These are phyloP conservation scores for Chrysopogon serrulatus DNA, from an alignment of 176 grass and related monocot species.

Conservation along the genomic window DNA sequence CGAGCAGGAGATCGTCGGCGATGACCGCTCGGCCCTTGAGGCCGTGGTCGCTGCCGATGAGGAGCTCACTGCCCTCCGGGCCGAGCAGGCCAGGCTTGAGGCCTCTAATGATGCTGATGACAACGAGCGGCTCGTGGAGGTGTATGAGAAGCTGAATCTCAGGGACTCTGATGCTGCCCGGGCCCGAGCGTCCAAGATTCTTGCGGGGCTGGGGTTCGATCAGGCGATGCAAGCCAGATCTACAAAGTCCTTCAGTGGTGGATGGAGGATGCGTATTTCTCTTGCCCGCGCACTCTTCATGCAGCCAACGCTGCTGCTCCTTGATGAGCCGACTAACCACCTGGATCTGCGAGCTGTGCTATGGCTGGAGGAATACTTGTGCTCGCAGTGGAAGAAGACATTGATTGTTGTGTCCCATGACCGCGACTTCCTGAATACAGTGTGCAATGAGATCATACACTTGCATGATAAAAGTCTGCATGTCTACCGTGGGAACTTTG, in stretches of 20 bases:
- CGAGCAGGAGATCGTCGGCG: slow-evolving; percentile 88
- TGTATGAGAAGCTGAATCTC: slow-evolving; percentile 86
- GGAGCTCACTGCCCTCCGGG: slow-evolving; percentile 74
- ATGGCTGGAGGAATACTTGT: slow-evolving; percentile 93
- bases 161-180: slow-evolving; percentile 68
- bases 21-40: slow-evolving; percentile 60
- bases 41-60: slow-evolving; percentile 84
- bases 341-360: slow-evolving; percentile 92
- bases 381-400: slow-evolving; percentile 93
- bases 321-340: slow-evolving; percentile 96
- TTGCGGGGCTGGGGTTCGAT: slow-evolving; percentile 76
- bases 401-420: slow-evolving; percentile 90
- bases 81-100: slow-evolving; percentile 64
- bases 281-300: slow-evolving; percentile 94
- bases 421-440: slow-evolving; percentile 86
- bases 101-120: slow-evolving; percentile 49
- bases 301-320: slow-evolving; percentile 84
- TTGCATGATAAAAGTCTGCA: slow-evolving; percentile 77
- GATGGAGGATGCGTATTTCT: slow-evolving; percentile 98
- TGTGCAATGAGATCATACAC: slow-evolving; percentile 91
- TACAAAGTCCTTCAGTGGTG: slow-evolving; percentile 88
- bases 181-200: slow-evolving; percentile 70
- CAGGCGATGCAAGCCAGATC: slow-evolving; percentile 82
- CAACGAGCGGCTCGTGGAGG: slow-evolving; percentile 55
- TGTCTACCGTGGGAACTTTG: slow-evolving; percentile 90